These are phyloP conservation scores for Dipteronia dyeriana DNA, from an alignment of 345 rosid genomes.

Conservation along the genomic window DNA sequence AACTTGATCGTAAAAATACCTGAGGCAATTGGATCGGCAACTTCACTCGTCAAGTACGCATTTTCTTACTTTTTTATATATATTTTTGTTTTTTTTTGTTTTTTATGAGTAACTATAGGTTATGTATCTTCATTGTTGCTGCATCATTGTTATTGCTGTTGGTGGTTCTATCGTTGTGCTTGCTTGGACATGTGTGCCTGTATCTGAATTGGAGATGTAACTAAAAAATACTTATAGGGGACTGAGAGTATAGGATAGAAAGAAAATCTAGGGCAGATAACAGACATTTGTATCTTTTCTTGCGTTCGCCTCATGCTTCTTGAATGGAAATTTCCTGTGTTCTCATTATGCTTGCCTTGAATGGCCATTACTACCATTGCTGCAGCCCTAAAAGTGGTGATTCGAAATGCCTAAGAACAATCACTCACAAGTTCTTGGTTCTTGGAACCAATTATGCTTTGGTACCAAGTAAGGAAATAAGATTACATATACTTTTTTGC, in stretches of 20 bases:
- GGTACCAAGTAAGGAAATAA: neutral
- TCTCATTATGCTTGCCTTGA: neutral
- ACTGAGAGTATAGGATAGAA: neutral
- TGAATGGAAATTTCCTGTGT: neutral
- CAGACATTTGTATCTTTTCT: neutral
- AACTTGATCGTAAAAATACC: conserved; percentile 64
- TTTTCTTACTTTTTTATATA: conserved; percentile 20
- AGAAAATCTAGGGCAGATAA: neutral
- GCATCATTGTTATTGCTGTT: neutral
- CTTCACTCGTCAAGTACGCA: conserved; percentile 84
- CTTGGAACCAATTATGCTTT: neutral
- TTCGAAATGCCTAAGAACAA: neutral
- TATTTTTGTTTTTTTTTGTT: conserved; percentile 5
- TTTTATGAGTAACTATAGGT: neutral
- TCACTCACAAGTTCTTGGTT: neutral
- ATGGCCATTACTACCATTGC: neutral
- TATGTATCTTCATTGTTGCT: neutral
- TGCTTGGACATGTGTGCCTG: neutral
- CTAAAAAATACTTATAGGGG: neutral
- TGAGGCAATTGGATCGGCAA: conserved; percentile 78
- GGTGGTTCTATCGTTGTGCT: neutral
- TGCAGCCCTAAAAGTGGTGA: neutral
- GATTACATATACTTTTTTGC: neutral
- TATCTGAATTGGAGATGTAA: neutral
- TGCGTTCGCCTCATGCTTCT: neutral